These are phyloP conservation scores for Camelina sativa DNA, from an alignment of 345 rosid genomes.

Conservation along the genomic window DNA sequence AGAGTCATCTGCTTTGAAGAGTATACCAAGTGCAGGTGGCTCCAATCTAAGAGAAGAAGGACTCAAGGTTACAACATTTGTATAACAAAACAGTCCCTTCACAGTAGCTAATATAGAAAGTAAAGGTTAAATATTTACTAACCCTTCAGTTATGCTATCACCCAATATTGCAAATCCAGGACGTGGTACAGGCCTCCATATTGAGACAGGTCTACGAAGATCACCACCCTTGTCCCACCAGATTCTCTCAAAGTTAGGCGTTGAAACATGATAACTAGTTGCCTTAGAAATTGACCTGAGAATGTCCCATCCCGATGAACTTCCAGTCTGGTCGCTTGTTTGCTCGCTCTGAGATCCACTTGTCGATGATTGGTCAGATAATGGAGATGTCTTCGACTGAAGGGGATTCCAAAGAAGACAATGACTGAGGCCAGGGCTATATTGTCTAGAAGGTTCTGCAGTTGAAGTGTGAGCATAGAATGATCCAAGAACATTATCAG, in stretches of 20 bases:
- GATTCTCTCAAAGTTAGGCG: constrained; percentile 92
- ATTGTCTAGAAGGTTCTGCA: constrained; percentile 59
- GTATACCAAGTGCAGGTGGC: constrained; percentile 85
- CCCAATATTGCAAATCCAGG: constrained; percentile 81
- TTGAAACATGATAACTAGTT: constrained; percentile 66
- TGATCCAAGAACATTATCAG: constrained; percentile 89
- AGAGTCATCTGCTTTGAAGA: constrained; percentile 76
- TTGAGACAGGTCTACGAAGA: constrained; percentile 80
- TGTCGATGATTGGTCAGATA: constrained; percentile 44
- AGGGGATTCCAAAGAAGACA: constrained; percentile 77
- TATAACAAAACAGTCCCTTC: constrained; percentile 24
- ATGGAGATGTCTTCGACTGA: constrained; percentile 52
- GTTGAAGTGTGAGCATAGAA: constrained; percentile 82
- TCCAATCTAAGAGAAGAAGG: constrained; percentile 68
- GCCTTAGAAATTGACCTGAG: constrained; percentile 75
- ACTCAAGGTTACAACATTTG: constrained; percentile 30
- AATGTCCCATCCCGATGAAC: constrained; percentile 86
- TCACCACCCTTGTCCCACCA: constrained; percentile 99
- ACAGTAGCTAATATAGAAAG: constrained; percentile 2
- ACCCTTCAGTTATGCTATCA: constrained; percentile 98
- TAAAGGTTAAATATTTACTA: constrained; percentile 33
- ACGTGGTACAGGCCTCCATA: constrained; percentile 90
- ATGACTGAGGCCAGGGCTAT: constrained; percentile 70
- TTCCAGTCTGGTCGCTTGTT: constrained; percentile 53
- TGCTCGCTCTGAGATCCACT: constrained; percentile 49